These are phyloP conservation scores for Vickermania spadyakhi DNA, from an alignment of 208 protist species.

Conservation along the genomic window DNA sequence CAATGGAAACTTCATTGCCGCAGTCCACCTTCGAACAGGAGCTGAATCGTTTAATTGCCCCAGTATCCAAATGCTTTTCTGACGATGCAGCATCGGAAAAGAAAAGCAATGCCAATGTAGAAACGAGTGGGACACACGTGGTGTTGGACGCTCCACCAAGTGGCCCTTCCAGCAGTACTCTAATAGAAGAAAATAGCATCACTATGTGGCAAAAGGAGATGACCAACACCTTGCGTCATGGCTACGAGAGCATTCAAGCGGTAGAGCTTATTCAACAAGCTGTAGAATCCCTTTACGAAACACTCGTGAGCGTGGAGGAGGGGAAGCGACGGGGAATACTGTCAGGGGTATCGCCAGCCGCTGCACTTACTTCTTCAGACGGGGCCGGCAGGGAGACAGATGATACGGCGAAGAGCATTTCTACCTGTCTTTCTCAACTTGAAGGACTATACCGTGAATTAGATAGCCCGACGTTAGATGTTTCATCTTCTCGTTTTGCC, in stretches of 20 bases:
- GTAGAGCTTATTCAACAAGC: not conserved
- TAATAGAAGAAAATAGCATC: not conserved
- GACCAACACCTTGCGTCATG: not conserved
- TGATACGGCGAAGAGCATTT: not conserved
- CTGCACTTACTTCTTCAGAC: not conserved
- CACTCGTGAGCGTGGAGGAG: not conserved
- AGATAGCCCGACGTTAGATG: slow-evolving; percentile 49
- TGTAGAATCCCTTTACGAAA: not conserved
- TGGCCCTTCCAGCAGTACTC: no score
- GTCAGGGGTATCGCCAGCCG: not conserved
- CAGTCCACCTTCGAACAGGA: not conserved
- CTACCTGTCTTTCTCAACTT: slow-evolving; percentile 48
- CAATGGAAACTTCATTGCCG: no score
- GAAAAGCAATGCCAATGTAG: no score
- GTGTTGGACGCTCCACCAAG: no score
- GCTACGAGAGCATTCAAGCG: not conserved
- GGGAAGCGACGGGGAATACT: not conserved
- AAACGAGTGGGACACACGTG: no score
- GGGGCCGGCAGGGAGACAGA: not conserved
- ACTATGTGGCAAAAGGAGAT: not conserved
- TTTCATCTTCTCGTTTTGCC: slow-evolving; percentile 46
- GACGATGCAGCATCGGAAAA: no score
- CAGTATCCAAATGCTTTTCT: not conserved
- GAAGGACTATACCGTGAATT: slow-evolving; percentile 59
- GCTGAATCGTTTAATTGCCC: not conserved